Conservation (phyloP, 192 early-diverging fungal species). For the Coemansia sp. region DNA sequence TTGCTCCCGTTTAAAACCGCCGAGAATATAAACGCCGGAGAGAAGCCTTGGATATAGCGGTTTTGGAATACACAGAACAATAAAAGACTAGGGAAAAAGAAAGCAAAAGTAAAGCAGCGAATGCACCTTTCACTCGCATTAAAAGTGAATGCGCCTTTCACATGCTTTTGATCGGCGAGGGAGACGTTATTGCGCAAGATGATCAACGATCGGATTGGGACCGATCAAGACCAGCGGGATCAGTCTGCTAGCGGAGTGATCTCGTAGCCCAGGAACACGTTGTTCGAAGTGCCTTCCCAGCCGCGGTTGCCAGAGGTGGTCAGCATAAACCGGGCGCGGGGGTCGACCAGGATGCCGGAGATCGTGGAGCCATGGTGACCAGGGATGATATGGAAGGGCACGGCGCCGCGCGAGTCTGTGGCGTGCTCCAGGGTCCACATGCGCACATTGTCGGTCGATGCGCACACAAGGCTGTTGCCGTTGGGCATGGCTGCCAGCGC, state of each 20-base stretch:
- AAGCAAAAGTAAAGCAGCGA: neutral
- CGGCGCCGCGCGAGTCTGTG: slow-evolving; percentile 36
- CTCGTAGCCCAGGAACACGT: slow-evolving; percentile 83
- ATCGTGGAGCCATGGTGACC: slow-evolving; percentile 90
- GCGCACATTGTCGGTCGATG: slow-evolving; percentile 90
- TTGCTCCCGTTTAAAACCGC: too few species aligned
- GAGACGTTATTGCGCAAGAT: too few species aligned
- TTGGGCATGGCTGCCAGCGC: slow-evolving; percentile 77
- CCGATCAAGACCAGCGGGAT: neutral
- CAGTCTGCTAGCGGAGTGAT: slow-evolving; percentile 55
- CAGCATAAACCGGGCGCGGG: slow-evolving; percentile 77
- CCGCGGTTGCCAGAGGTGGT: slow-evolving; percentile 91
- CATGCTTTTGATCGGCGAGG: too few species aligned
- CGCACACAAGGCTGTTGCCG: slow-evolving; percentile 78
- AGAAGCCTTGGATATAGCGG: too few species aligned
- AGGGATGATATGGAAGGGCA: slow-evolving; percentile 91
- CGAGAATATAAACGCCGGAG: too few species aligned
- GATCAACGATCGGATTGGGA: neutral
- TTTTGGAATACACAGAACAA: too few species aligned
- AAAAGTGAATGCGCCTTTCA: too few species aligned
- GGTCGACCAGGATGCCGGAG: slow-evolving; percentile 68
- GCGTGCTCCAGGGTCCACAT: slow-evolving; percentile 77
- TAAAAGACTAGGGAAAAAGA: neutral
- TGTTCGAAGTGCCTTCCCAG: slow-evolving; percentile 90
- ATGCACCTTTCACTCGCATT: neutral